Conservation (phyloP, 306 rosid genomes). For the Quercus rubra region DNA sequence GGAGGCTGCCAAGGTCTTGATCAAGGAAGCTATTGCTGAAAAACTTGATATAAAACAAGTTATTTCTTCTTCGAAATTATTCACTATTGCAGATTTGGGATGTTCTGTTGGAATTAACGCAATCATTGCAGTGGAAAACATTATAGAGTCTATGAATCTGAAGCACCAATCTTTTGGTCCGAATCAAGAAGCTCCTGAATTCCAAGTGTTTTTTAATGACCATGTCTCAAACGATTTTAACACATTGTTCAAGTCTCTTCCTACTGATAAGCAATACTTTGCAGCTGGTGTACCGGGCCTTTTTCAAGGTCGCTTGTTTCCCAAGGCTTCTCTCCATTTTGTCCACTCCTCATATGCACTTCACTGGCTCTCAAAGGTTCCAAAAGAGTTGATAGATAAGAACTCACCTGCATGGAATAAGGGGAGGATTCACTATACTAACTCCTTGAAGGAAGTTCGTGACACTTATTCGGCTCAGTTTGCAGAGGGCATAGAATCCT, state of each 20-base stretch:
- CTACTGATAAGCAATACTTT: not conserved
- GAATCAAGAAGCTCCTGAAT: not conserved
- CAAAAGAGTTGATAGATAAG: not conserved
- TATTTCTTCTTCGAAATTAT: not conserved
- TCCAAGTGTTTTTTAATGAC: conserved; percentile 12
- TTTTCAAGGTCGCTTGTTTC: not conserved
- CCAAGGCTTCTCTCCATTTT: not conserved
- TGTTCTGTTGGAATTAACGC: conserved; percentile 2
- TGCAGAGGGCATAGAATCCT: not conserved
- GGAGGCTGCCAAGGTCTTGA: not conserved
- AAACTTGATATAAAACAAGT: not conserved
- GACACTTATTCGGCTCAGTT: not conserved
- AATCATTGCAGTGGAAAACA: not conserved
- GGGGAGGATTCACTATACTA: not conserved
- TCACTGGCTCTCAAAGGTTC: not conserved
- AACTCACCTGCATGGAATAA: not conserved
- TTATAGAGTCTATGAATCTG: not conserved
- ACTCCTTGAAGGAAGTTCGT: not conserved
- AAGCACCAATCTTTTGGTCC: not conserved
- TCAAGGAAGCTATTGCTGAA: not conserved
- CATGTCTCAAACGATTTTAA: conserved; percentile 11
- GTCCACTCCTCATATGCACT: conserved; percentile 7
- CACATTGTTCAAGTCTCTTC: not conserved
- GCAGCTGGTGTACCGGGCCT: not conserved
- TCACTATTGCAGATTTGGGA: not conserved